phyloP scores from a whole-genome alignment of 768 basidiomycete genomes.

The Suillus bovinus region DNA sequence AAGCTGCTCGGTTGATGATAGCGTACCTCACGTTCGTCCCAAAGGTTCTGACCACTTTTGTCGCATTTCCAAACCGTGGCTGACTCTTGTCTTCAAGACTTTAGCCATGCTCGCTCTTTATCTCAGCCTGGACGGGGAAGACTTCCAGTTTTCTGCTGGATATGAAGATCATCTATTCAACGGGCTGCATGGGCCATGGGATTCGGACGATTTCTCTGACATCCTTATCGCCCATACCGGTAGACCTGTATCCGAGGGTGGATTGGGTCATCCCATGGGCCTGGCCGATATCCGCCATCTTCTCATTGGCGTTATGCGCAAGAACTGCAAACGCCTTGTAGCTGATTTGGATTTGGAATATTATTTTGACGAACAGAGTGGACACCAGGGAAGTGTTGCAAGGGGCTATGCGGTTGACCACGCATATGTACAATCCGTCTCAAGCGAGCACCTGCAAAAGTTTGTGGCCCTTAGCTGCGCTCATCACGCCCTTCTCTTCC shows the following conservation, averaged over 20 bases:
- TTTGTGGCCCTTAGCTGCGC: neutral
- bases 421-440: neutral
- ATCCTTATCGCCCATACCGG: neutral
- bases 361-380: neutral
- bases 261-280: neutral
- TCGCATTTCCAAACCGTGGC: neutral
- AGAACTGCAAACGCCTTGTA: neutral
- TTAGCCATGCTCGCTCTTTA: neutral
- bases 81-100: neutral
- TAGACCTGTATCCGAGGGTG: neutral
- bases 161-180: neutral
- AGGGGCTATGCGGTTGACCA: neutral
- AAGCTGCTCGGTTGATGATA: neutral
- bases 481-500: neutral
- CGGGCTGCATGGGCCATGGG: neutral
- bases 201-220: neutral
- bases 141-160: neutral
- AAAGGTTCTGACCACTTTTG: neutral
- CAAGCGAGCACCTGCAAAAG: neutral
- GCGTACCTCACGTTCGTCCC: neutral
- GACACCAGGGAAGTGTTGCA: neutral
- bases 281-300: neutral
- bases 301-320: neutral
- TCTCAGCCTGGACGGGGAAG: neutral
- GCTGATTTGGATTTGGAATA: neutral